phyloP scores from a whole-genome alignment of 352 stramenopile genomes.

The Aphanomyces euteiches region DNA sequence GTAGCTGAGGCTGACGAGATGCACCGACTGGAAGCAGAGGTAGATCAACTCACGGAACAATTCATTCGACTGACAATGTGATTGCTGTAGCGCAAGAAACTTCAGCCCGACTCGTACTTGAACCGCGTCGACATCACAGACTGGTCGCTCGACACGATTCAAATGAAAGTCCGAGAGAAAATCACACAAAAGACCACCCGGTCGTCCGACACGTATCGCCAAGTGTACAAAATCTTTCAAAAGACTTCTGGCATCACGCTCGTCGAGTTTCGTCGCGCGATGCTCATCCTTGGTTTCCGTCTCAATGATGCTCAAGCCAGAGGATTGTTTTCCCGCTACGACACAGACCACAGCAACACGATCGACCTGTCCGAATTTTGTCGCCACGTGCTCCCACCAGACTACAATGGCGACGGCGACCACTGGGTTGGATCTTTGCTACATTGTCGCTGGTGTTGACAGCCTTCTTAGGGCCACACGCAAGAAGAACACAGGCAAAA shows the following conservation, averaged over 20 bases:
- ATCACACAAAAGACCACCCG: conserved; percentile 73
- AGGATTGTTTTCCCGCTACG: conserved; percentile 68
- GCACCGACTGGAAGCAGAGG: conserved; percentile 47
- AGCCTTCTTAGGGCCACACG: conserved; percentile 3
- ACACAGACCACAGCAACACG: conserved; percentile 68
- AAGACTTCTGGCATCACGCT: conserved; percentile 68
- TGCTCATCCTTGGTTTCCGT: conserved; percentile 67
- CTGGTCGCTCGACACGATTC: conserved; percentile 74
- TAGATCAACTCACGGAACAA: neutral
- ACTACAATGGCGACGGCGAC: conserved; percentile 76
- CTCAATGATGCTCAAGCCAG: conserved; percentile 57
- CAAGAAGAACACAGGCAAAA: conserved; percentile 23
- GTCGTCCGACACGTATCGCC: conserved; percentile 73
- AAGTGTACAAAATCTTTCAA: conserved; percentile 80
- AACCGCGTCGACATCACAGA: conserved; percentile 72
- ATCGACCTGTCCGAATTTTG: conserved; percentile 84
- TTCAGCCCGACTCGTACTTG: conserved; percentile 56
- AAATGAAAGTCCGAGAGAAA: conserved; percentile 75
- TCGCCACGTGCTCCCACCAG: conserved; percentile 61
- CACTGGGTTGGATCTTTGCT: conserved; percentile 40
- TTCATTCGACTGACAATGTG: neutral
- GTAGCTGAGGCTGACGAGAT: conserved; percentile 73
- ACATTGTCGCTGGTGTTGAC: neutral
- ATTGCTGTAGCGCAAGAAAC: conserved; percentile 20
- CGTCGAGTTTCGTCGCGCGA: conserved; percentile 63